Percentiles rank a stretch among this genome's conserved stretches.
Evolutionary conservation across 306 rosid genomes (phyloP).

Genomic region (Cucumis melo): DNA sequence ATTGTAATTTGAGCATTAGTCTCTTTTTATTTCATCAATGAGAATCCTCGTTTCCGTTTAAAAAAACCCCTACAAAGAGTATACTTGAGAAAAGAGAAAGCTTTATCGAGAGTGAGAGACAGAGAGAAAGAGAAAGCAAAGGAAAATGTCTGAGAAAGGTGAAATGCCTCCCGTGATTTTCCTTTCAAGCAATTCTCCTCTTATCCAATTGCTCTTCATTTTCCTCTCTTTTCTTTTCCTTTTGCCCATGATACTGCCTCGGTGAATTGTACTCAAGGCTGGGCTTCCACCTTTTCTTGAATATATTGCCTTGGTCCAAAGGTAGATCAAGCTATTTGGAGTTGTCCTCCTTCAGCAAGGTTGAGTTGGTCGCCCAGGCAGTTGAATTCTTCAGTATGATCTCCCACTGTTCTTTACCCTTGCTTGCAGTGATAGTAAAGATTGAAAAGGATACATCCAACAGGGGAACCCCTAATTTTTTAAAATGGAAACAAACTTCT

Average conservation of each 20-base stretch:
- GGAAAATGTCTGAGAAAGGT: neutral
- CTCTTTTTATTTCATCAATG: too few relatives aligned
- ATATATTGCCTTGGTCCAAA: neutral
- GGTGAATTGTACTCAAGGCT: neutral
- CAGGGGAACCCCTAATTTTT: too few relatives aligned
- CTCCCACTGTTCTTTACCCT: neutral
- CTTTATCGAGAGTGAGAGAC: neutral
- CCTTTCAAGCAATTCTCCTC: neutral
- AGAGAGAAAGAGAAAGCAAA: too few relatives aligned
- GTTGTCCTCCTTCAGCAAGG: neutral
- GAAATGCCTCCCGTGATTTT: neutral
- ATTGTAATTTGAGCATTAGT: too few relatives aligned
- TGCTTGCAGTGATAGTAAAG: neutral
- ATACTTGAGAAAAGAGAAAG: neutral
- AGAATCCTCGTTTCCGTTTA: too few relatives aligned
- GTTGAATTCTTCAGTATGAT: neutral
- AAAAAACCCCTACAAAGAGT: neutral
- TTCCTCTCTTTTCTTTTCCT: too few relatives aligned
- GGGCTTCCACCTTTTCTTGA: neutral
- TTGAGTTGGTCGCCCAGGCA: neutral
- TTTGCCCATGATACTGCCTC: neutral
- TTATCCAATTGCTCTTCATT: neutral
- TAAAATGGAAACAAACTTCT: too few relatives aligned
- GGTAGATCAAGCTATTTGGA: too few relatives aligned
- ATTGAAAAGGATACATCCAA: neutral